Evolutionary conservation across 306 rosid species (phyloP).

Genomic region (Lathyrus tuberosus): DNA sequence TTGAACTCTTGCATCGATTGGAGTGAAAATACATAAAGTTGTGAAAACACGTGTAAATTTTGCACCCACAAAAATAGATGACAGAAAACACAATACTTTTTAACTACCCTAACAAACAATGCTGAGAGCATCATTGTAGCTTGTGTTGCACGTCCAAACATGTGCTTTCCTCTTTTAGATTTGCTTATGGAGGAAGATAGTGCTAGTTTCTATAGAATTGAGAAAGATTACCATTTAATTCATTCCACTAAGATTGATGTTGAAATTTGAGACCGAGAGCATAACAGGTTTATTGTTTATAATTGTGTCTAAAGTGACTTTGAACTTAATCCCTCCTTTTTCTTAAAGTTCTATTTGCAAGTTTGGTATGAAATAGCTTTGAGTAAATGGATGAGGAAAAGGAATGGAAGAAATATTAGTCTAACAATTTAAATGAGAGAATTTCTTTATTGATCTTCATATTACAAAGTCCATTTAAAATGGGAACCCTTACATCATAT

Average conservation of each 20-base stretch:
- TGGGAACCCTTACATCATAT: no score
- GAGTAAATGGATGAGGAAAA: no score
- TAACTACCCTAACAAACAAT: not conserved
- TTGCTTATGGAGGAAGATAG: not conserved
- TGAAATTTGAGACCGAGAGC: not conserved
- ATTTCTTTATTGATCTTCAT: no score
- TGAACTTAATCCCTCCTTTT: not conserved
- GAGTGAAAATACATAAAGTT: not conserved
- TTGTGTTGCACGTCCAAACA: not conserved
- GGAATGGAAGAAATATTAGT: no score
- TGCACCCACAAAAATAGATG: not conserved
- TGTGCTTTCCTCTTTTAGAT: slow-evolving; percentile 13
- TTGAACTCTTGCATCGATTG: not conserved
- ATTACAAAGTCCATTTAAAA: no score
- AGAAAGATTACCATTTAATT: no score
- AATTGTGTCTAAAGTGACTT: not conserved
- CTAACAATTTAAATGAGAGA: no score
- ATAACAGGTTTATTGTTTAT: not conserved
- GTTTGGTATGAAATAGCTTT: no score
- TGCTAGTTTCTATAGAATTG: not conserved
- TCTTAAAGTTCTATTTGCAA: no score
- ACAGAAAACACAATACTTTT: not conserved
- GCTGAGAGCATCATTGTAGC: not conserved
- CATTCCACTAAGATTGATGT: not conserved
- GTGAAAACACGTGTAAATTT: not conserved